A percentile compares a stretch with the other conserved stretches of the same genome.
Evolutionary conservation across 495 filamentous ascomycete species (phyloP).

Genomic region (Choiromyces venosus): DNA sequence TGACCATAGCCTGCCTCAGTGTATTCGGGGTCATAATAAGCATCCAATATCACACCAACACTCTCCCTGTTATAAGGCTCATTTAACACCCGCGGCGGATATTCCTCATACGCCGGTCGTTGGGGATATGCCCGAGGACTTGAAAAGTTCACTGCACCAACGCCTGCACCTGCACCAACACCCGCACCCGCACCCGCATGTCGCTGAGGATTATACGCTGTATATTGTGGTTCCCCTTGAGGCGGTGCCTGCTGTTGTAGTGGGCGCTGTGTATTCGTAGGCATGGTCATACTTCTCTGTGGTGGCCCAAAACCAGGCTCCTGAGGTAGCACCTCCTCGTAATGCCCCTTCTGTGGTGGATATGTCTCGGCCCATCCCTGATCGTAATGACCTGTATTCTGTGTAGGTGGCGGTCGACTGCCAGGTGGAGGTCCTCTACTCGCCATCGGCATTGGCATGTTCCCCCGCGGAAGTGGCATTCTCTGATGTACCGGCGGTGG

Average conservation of each 20-base stretch:
- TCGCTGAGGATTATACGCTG: conserved; percentile 20
- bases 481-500: conserved; percentile 22
- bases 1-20: conserved; percentile 17
- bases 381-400: conserved; percentile 16
- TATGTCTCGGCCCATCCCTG: conserved; percentile 20
- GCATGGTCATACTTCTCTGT: conserved; percentile 54
- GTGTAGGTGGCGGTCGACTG: conserved; percentile 14
- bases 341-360: conserved; percentile 14
- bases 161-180: too few species aligned
- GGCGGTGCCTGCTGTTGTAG: conserved; percentile 43
- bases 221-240: conserved; percentile 21
- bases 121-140: conserved; percentile 14
- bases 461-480: conserved; percentile 24
- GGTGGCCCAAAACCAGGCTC: conserved; percentile 43
- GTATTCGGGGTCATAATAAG: conserved; percentile 39
- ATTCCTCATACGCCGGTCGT: conserved; percentile 5
- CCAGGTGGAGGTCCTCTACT: conserved; percentile 20
- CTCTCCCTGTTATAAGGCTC: conserved; percentile 29
- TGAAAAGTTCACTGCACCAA: conserved; percentile 17
- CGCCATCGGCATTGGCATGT: conserved; percentile 13
- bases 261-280: conserved; percentile 46
- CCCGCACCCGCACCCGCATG: conserved; percentile 20
- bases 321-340: conserved; percentile 14
- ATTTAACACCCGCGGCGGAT: conserved; percentile 5
- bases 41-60: conserved; percentile 35